Conservation (phyloP, 1,139 yeast species). For the Hyphopichia khmerensis region DNA sequence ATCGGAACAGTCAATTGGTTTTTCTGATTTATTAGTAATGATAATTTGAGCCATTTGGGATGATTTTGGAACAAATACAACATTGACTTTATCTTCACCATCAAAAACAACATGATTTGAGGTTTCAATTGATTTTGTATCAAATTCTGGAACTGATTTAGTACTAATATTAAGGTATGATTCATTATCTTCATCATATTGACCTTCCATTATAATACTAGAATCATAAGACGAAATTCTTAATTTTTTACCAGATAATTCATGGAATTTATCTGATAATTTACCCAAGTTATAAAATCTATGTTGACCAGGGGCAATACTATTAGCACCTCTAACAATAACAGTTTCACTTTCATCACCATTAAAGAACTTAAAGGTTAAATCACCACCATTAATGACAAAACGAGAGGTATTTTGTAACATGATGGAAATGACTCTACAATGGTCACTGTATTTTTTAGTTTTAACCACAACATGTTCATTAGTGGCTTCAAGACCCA, state of each 20-base stretch:
- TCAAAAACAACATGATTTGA: conserved; percentile 3
- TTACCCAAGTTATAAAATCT: conserved; percentile 29
- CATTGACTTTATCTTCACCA: conserved; percentile 14
- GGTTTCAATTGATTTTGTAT: conserved; percentile 1
- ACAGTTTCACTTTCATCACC: conserved; percentile 15
- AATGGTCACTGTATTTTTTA: conserved; percentile 17
- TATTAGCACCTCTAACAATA: conserved; percentile 25
- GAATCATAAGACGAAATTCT: conserved; percentile 16
- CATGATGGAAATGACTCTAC: conserved; percentile 26
- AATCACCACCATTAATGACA: conserved; percentile 29
- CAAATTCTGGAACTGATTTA: conserved; percentile 4
- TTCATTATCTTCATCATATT: conserved; percentile 11
- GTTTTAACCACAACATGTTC: conserved; percentile 12
- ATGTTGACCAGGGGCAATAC: conserved; percentile 27
- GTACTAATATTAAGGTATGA: conserved; percentile 1
- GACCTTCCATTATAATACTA: conserved; percentile 25
- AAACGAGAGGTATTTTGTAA: conserved; percentile 25
- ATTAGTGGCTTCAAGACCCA: not conserved
- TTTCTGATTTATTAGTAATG: conserved; percentile 28
- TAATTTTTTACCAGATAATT: conserved; percentile 17
- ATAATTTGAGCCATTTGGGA: conserved; percentile 31
- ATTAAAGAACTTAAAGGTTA: conserved; percentile 25
- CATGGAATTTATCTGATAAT: conserved; percentile 14
- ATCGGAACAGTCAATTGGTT: conserved; percentile 29
- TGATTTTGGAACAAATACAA: conserved; percentile 31